phyloP scores from a whole-genome alignment of 2,329 filamentous ascomycete genomes.

The Dothiorella sarmentorum region DNA sequence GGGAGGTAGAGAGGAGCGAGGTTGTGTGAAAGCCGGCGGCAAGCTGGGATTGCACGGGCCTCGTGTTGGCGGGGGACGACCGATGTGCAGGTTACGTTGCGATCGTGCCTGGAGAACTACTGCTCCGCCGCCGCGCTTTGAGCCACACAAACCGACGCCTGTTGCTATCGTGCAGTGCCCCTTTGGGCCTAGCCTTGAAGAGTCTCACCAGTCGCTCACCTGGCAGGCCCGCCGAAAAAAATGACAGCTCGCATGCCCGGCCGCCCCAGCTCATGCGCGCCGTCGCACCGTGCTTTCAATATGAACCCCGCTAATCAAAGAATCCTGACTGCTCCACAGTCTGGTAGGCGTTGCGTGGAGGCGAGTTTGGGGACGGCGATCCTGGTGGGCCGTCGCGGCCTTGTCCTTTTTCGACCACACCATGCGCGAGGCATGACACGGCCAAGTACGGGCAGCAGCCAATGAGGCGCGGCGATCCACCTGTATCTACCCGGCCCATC shows the following conservation, averaged over 20 bases:
- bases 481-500: constrained; percentile 12
- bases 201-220: background rate
- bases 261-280: background rate
- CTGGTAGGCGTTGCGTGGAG: constrained; percentile 1
- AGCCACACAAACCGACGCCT: background rate
- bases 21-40: background rate
- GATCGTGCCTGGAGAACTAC: too few relatives aligned
- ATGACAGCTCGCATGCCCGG: constrained; percentile 10
- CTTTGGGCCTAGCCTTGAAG: background rate
- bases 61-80: background rate
- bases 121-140: background rate
- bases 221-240: constrained; percentile 1
- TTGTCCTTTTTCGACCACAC: background rate
- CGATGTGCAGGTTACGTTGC: too few relatives aligned
- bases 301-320: constrained; percentile 7
- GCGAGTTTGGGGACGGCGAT: constrained; percentile 14
- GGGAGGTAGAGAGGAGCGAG: constrained; percentile 1
- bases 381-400: constrained; percentile 6
- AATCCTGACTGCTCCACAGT: constrained; percentile 12
- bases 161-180: constrained; percentile 18
- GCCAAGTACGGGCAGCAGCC: constrained; percentile 10
- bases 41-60: constrained; percentile 2
- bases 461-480: background rate
- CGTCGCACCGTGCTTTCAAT: background rate
- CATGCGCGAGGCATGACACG: constrained; percentile 4